phyloP scores from a whole-genome alignment of 805 yeast genomes.

The Metschnikowia cubensis region DNA sequence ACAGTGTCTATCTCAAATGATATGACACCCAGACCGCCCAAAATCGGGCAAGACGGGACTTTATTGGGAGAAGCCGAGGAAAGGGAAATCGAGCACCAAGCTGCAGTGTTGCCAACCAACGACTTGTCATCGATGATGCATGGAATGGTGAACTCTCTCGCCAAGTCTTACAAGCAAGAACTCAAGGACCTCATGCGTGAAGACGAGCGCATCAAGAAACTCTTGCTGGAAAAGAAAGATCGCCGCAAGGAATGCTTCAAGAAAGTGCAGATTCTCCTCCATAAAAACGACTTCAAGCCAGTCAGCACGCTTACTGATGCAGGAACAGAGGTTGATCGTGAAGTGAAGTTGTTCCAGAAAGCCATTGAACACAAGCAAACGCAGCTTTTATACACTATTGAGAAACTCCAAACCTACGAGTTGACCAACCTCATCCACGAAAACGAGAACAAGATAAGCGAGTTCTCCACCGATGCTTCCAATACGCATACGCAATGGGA shows the following conservation, averaged over 20 bases:
- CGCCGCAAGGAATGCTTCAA: slow-evolving; percentile 30
- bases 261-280: slow-evolving; percentile 25
- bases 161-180: slow-evolving; percentile 51
- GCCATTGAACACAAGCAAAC: slow-evolving; percentile 12
- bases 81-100: not conserved
- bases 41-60: not conserved
- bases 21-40: slow-evolving; percentile 32
- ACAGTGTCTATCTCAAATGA: slow-evolving; percentile 7
- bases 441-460: slow-evolving; percentile 21
- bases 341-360: slow-evolving; percentile 10
- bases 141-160: slow-evolving; percentile 46
- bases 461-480: not conserved
- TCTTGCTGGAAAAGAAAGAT: slow-evolving; percentile 50
- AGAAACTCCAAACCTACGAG: slow-evolving; percentile 36
- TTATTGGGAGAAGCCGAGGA: slow-evolving; percentile 16
- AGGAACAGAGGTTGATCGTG: slow-evolving; percentile 17
- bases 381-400: slow-evolving; percentile 11
- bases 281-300: slow-evolving; percentile 28
- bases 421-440: slow-evolving; percentile 41
- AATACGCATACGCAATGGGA: slow-evolving; percentile 6
- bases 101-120: slow-evolving; percentile 21
- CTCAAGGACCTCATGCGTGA: slow-evolving; percentile 38
- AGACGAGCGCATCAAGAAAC: slow-evolving; percentile 24
- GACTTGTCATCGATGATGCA: slow-evolving; percentile 35
- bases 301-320: slow-evolving; percentile 28